These are phyloP conservation scores for Cordyceps fumosorosea DNA, from an alignment of 2,329 filamentous ascomycete genomes.

Conservation along the genomic window DNA sequence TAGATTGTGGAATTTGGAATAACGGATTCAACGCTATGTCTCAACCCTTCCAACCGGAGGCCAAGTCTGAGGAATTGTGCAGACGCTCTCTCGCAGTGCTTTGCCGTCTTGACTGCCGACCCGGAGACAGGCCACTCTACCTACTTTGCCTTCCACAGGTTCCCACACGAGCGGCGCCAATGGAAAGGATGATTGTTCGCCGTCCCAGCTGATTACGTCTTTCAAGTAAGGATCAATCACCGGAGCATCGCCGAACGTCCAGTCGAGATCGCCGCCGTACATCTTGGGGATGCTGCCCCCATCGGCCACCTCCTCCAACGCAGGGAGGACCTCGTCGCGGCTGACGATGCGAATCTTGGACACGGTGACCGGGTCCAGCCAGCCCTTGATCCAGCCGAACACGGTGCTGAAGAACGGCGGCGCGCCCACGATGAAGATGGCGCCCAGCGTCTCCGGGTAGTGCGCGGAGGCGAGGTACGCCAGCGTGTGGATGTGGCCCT, in stretches of 20 bases:
- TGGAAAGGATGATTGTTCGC: constrained; percentile 45
- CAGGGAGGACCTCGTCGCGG: constrained; percentile 64
- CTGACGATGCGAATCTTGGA: constrained; percentile 92
- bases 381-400: constrained; percentile 91
- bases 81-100: constrained; percentile 40
- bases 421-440: constrained; percentile 70
- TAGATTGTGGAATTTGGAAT: not conserved
- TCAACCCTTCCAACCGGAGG: constrained; percentile 15
- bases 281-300: constrained; percentile 36
- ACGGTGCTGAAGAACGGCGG: constrained; percentile 87
- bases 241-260: constrained; percentile 24
- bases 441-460: constrained; percentile 82
- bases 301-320: constrained; percentile 75
- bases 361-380: constrained; percentile 89
- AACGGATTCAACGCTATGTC: not conserved
- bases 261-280: constrained; percentile 84
- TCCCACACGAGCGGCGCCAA: constrained; percentile 52
- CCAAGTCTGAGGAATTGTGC: constrained; percentile 42
- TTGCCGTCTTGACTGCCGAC: constrained; percentile 42
- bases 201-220: constrained; percentile 45
- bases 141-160: constrained; percentile 35
- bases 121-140: constrained; percentile 44
- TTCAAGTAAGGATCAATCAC: not conserved
- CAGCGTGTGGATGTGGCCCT: constrained; percentile 87
- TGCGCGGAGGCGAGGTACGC: constrained; percentile 83